Base-by-base conservation (phyloP, 1,284 basidiomycete genomes). In the Cutaneotrichosporon curvatum region DNA sequence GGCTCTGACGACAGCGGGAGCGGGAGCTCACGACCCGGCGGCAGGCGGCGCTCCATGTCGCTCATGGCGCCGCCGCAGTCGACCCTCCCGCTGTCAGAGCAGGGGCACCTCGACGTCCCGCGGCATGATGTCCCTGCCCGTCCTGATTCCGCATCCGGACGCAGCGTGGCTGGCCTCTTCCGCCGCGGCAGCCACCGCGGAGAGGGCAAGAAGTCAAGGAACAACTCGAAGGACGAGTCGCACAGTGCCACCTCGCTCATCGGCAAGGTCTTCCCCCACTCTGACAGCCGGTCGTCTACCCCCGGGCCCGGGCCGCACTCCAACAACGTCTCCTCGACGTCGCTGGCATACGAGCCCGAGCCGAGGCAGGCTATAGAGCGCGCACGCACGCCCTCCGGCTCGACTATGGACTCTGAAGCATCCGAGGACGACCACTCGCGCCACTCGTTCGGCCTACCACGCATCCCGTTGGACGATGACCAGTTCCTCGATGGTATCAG, bases 381-480 rank as follows among this genome's bases (percentile, higher is more conserved):
- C 25, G 12, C 25, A 12, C 25, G 25, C 25, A 34, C 32, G 14
- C 8, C 32, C 9, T 34, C 32, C 14, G 8, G 15, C 8, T 34
- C 32, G 16, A 34, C 32, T 15, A 15, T n/a, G 14, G 32, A 7
- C 14, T 34, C 32, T 30, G 28, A n/a, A 14, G 14, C 14, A 14
- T 34, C 38, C 16, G 45, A n/a, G 25, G 7, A 42, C 18, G 39
- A 40, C 9, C 21, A 48, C 4, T 53, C 57, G 34, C 49, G 66
- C 8, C 45, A 51, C 21, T 65, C 63, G 8, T 69, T 67, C 41
- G 67, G 67, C 32, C 53, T 69, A 19, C 67, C 67, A 2, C 51
- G 53, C 28, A 63, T 69, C 12, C 47, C 55, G 8, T 40, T 51
- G 4, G 54, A 56, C 33, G 44, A 46, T 19, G 41, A 32, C 12